These are phyloP conservation scores for Pistacia integerrima DNA, from an alignment of 345 rosid species.

Conservation along the genomic window DNA sequence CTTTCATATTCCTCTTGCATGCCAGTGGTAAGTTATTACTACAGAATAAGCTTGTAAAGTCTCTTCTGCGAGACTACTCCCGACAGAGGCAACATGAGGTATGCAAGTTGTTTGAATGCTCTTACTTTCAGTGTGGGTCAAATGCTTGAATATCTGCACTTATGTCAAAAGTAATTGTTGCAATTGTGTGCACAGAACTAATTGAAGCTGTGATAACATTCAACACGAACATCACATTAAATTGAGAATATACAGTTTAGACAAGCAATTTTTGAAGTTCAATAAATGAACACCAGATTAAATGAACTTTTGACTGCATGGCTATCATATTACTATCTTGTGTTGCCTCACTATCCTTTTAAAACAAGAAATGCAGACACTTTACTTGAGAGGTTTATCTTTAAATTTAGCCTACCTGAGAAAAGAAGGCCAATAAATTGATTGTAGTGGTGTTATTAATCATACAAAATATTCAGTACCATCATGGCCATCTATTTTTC, in stretches of 20 bases:
- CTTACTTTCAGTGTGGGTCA: background rate
- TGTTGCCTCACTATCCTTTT: background rate
- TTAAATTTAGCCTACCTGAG: background rate
- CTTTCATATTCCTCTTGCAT: conserved; percentile 44
- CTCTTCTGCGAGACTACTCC: conserved; percentile 72
- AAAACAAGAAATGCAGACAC: background rate
- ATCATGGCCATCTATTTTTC: background rate
- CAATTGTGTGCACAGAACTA: background rate
- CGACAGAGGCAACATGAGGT: conserved; percentile 68
- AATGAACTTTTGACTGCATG: background rate
- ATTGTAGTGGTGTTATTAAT: background rate
- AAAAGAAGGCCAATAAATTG: background rate
- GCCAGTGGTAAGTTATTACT: conserved; percentile 33
- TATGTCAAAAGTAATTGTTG: background rate
- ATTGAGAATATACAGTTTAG: background rate
- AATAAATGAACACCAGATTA: no score
- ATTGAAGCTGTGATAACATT: background rate
- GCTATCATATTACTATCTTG: background rate
- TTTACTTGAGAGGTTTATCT: background rate
- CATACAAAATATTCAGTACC: background rate
- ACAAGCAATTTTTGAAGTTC: background rate
- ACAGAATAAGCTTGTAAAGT: conserved; percentile 59
- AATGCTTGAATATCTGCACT: background rate
- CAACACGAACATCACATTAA: background rate
- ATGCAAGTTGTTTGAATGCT: conserved; percentile 19